Evolutionary conservation across 2,329 filamentous ascomycete genomes (phyloP), one percentile per base, ranked within the genome.

Genomic region (Epichloe aotearoae): DNA sequence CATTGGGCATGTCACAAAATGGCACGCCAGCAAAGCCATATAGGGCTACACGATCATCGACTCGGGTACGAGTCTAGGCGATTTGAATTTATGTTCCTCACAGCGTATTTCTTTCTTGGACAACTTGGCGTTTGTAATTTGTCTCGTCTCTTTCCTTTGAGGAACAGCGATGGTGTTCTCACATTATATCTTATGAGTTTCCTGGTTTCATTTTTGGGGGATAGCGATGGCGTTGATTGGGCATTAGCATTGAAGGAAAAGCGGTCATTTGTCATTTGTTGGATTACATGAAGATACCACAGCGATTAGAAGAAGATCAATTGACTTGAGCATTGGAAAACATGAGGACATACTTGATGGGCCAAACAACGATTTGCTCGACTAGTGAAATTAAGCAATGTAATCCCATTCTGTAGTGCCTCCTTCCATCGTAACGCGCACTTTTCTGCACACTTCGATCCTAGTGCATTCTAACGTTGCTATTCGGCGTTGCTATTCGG

Each of bases 11-110:
- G 62, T 60, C 59, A 38, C 57, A 57, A 30, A 68, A 66, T 30
- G 63, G 64, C 42, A 67, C 66, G 7, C 66, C 66, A 5, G 64
- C 61, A 30, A 66, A 63, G 49, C 58, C 62, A 20, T 57, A 55
- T 45, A 59, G 64, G 23, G 54, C 63, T 47, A 66, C 64, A 36
- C 61, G 64, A 37, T 58, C 64, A 23, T 54, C 60, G 8, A 40
- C 52, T 34, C 49, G 52, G 19, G 46, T 26, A 20, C 45, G 46
- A 49, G 46, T 38, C 37, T 53, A 42, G 43, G 49, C 48, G 19
- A 49, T 41, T 34, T 42, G 30, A 17, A 26, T 42, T 3, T 5
- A 17, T 39, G 6, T 7, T 42, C 8, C 40, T 42, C 26, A 26
- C 10, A 43, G 30, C 33, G 40, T 44, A 6, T 20, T 44, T 36